Percentiles rank a stretch among this genome's conserved stretches.
Conservation (phyloP, 1,139 yeast genomes). For the Williopsis jadinii region DNA sequence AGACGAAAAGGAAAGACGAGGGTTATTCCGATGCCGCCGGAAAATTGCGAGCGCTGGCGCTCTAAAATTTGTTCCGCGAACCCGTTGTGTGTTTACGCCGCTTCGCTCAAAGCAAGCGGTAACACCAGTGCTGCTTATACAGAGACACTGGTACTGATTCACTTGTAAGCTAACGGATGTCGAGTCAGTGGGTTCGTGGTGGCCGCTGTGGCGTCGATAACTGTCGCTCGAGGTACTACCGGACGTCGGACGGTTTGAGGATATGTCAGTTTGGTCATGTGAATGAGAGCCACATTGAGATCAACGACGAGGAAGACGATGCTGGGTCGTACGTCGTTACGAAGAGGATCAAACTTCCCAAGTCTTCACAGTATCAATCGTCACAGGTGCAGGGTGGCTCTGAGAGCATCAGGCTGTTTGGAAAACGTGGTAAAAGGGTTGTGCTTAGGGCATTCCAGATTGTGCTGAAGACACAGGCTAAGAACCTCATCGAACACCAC, state of each 20-base stretch:
- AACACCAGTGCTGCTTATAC: too few relatives aligned
- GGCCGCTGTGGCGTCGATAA: conserved; percentile 85
- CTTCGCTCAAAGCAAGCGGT: too few relatives aligned
- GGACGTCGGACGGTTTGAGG: conserved; percentile 63
- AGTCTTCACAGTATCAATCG: background rate
- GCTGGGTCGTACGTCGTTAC: conserved; percentile 38
- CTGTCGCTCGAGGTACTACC: conserved; percentile 75
- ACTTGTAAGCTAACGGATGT: conserved; percentile 2
- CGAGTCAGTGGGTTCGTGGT: conserved; percentile 34
- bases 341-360: conserved; percentile 32
- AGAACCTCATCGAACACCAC: conserved; percentile 29
- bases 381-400: conserved; percentile 3
- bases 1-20: too few relatives aligned
- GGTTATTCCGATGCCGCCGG: too few relatives aligned
- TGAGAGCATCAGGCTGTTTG: conserved; percentile 7
- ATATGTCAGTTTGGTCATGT: conserved; percentile 92
- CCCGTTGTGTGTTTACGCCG: too few relatives aligned
- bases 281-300: conserved; percentile 70
- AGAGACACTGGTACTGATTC: too few relatives aligned
- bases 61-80: too few relatives aligned
- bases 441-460: conserved; percentile 46
- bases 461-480: conserved; percentile 43
- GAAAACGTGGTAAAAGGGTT: conserved; percentile 5
- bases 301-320: conserved; percentile 68
- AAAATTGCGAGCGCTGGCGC: too few relatives aligned